These are phyloP conservation scores for Chaetomiaceae sp. DNA, from an alignment of 2,329 filamentous ascomycete species.

Conservation along the genomic window DNA sequence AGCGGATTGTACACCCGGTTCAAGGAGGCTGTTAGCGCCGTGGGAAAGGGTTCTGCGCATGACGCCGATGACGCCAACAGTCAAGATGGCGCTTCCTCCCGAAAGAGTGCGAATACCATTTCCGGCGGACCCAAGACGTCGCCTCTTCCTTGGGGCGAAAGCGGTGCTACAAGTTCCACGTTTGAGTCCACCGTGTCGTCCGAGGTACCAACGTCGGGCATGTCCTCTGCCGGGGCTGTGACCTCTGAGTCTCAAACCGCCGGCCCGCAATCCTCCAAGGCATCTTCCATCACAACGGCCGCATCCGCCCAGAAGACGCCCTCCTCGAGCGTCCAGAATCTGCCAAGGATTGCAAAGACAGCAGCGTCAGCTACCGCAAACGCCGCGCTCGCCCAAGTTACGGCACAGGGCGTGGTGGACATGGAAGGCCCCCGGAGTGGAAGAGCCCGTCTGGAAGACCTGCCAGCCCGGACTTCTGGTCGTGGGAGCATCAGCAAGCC, in stretches of 20 bases:
- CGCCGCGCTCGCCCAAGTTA: constrained; percentile 45
- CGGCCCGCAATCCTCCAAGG: constrained; percentile 40
- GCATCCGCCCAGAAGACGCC: constrained; percentile 41
- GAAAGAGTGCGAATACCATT: constrained; percentile 38
- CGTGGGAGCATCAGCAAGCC: constrained; percentile 41
- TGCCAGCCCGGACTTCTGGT: constrained; percentile 33
- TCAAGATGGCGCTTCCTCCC: constrained; percentile 41
- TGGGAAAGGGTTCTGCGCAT: constrained; percentile 39
- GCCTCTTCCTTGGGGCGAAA: constrained; percentile 28
- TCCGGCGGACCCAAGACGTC: constrained; percentile 36
- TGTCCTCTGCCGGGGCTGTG: constrained; percentile 34
- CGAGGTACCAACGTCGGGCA: constrained; percentile 33
- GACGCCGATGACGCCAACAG: constrained; percentile 38
- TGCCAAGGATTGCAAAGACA: constrained; percentile 41
- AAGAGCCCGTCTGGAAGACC: constrained; percentile 40
- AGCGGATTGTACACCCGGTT: constrained; percentile 86
- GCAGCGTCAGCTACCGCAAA: constrained; percentile 39
- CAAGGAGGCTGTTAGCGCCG: constrained; percentile 72
- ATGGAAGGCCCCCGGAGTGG: constrained; percentile 41
- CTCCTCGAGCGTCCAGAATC: constrained; percentile 35
- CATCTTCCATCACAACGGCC: constrained; percentile 45
- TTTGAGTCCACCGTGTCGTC: constrained; percentile 31
- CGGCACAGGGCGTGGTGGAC: constrained; percentile 45
- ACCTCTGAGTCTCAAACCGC: constrained; percentile 40
- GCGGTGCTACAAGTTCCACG: constrained; percentile 31